phyloP scores from a whole-genome alignment of 2,329 filamentous ascomycete genomes.

The Alternaria sp. region DNA sequence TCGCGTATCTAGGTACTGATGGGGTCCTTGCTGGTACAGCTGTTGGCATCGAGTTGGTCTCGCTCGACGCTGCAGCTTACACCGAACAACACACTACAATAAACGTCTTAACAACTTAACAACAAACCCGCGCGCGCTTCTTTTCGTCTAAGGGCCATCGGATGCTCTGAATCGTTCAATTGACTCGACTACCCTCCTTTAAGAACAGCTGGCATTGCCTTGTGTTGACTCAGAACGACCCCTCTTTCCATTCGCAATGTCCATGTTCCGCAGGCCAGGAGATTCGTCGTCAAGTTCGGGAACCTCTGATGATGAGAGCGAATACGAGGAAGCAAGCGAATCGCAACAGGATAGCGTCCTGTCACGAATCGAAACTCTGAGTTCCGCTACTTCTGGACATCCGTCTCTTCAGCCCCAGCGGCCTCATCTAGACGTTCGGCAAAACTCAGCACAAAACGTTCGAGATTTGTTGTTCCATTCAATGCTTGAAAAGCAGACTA shows the following conservation, averaged over 20 bases:
- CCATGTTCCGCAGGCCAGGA: constrained; percentile 44
- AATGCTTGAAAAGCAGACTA: constrained; percentile 54
- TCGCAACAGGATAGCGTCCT: constrained; percentile 26
- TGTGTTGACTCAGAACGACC: neutral
- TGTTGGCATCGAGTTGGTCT: constrained; percentile 29
- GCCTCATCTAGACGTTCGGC: constrained; percentile 22
- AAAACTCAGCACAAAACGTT: constrained; percentile 34
- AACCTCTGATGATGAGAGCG: constrained; percentile 25
- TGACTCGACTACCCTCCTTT: neutral
- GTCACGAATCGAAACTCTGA: constrained; percentile 39
- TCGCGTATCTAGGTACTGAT: constrained; percentile 24
- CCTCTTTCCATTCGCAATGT: constrained; percentile 24
- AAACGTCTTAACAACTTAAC: constrained; percentile 13
- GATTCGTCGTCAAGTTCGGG: constrained; percentile 43
- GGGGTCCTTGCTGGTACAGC: constrained; percentile 25
- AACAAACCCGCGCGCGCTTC: neutral
- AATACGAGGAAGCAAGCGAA: constrained; percentile 25
- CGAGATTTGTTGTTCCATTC: constrained; percentile 53
- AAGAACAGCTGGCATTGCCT: neutral
- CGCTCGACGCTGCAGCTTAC: constrained; percentile 26
- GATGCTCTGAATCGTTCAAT: constrained; percentile 1
- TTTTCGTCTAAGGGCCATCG: neutral
- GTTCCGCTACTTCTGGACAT: constrained; percentile 28
- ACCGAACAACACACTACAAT: constrained; percentile 15
- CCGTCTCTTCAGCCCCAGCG: constrained; percentile 11